Evolutionary conservation across 805 yeast genomes (phyloP).

Genomic region (Ogataea angusta): DNA sequence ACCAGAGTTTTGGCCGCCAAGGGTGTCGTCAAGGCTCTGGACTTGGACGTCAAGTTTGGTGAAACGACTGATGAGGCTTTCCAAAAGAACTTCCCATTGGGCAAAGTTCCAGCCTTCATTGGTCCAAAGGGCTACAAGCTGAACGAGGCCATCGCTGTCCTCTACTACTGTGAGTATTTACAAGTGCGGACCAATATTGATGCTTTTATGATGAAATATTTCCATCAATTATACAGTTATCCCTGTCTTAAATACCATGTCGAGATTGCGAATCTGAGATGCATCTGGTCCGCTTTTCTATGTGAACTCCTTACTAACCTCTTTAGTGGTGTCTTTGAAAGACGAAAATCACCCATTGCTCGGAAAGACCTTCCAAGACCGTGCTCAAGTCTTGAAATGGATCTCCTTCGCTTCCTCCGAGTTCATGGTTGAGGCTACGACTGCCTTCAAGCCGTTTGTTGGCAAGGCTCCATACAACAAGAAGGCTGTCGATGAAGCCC

Average conservation of each 20-base stretch:
- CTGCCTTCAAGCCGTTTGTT: slow-evolving; percentile 54
- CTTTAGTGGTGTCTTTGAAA: slow-evolving; percentile 44
- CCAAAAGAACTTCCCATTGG: slow-evolving; percentile 59
- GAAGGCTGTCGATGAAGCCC: slow-evolving; percentile 41
- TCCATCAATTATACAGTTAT: slow-evolving; percentile 61
- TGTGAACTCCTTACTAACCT: slow-evolving; percentile 17
- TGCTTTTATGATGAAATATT: slow-evolving; percentile 51
- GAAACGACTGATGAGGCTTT: slow-evolving; percentile 30
- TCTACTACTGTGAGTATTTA: slow-evolving; percentile 42
- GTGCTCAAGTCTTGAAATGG: slow-evolving; percentile 72
- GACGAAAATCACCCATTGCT: slow-evolving; percentile 40
- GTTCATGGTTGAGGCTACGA: slow-evolving; percentile 44
- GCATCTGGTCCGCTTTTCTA: background rate
- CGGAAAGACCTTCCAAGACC: slow-evolving; percentile 64
- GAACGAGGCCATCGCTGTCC: slow-evolving; percentile 65
- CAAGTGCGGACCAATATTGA: background rate
- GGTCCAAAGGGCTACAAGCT: slow-evolving; percentile 73
- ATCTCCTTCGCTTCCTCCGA: slow-evolving; percentile 73
- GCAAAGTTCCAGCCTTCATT: slow-evolving; percentile 62
- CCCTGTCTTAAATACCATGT: slow-evolving; percentile 83
- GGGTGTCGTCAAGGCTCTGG: slow-evolving; percentile 52
- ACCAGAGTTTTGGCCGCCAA: slow-evolving; percentile 33
- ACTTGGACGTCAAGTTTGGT: slow-evolving; percentile 49
- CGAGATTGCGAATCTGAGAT: slow-evolving; percentile 59
- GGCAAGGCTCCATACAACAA: slow-evolving; percentile 78